Conservation (phyloP, 306 rosid genomes). For the Quercus bicolor region DNA sequence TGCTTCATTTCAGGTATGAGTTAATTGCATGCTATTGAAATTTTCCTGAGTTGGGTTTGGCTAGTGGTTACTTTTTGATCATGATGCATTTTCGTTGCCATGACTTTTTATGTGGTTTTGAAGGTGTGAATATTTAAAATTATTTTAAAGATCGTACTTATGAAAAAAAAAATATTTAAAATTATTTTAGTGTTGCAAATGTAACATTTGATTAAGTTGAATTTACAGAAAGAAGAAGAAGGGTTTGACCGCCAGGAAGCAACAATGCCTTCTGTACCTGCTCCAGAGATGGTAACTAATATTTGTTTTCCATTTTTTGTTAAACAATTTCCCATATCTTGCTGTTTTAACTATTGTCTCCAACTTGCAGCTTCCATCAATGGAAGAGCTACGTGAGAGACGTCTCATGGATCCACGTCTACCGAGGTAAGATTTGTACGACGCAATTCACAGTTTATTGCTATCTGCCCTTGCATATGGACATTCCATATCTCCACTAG, state of each 20-base stretch:
- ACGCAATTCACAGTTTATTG: background rate
- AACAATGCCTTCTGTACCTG: conserved; percentile 62
- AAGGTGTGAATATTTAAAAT: background rate
- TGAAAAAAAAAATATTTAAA: too few relatives aligned
- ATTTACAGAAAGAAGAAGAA: conserved; percentile 68
- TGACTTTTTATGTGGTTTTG: background rate
- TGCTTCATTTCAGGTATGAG: conserved; percentile 85
- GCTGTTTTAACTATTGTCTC: background rate
- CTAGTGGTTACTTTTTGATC: background rate
- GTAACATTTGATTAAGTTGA: conserved; percentile 24
- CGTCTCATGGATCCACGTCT: conserved; percentile 80
- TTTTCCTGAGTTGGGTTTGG: background rate
- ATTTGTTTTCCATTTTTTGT: background rate
- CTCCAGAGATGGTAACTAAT: conserved; percentile 65
- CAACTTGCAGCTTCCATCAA: conserved; percentile 60
- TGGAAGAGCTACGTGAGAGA: conserved; percentile 82
- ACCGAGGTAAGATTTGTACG: conserved; percentile 56
- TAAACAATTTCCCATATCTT: background rate
- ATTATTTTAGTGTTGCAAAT: background rate
- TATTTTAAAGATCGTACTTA: background rate
- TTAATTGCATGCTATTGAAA: background rate
- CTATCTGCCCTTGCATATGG: background rate
- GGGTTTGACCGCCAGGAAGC: conserved; percentile 76
- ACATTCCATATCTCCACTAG: background rate
- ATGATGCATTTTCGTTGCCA: background rate